Conservation (phyloP, 1,284 basidiomycete species). For the Clitocybe nebularis region DNA sequence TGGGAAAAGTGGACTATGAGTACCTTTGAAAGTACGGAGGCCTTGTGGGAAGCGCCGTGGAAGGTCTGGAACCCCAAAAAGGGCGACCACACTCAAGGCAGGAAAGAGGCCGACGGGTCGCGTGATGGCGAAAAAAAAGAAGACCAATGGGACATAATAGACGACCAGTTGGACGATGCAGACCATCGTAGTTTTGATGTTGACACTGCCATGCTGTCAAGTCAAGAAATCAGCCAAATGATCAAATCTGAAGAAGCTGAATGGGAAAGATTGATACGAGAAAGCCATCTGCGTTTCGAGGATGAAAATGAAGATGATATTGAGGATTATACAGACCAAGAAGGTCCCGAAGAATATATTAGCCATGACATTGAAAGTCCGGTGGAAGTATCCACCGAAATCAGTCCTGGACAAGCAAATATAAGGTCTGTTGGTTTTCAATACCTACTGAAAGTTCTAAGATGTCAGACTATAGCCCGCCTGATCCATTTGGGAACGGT, state of each 20-base stretch:
- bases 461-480: too few species aligned
- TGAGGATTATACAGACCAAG: conserved; percentile 7
- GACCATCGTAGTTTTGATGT: conserved; percentile 53
- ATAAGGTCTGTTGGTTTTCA: too few species aligned
- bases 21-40: conserved; percentile 83
- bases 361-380: too few species aligned
- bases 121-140: background rate
- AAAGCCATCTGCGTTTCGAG: conserved; percentile 17
- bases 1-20: conserved; percentile 74
- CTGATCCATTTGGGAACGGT: too few species aligned
- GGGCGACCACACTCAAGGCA: background rate
- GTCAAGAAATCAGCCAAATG: conserved; percentile 45
- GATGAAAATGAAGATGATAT: conserved; percentile 21
- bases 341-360: background rate
- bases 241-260: conserved; percentile 38
- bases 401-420: too few species aligned
- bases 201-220: conserved; percentile 49
- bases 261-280: conserved; percentile 23
- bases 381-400: too few species aligned
- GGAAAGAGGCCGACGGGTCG: conserved; percentile 7
- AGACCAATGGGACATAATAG: conserved; percentile 18
- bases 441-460: too few species aligned
- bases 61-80: conserved; percentile 53
- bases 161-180: conserved; percentile 16
- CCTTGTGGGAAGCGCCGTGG: conserved; percentile 61